These are phyloP conservation scores for Russula ochroleuca DNA, from an alignment of 768 basidiomycete species.

Conservation along the genomic window DNA sequence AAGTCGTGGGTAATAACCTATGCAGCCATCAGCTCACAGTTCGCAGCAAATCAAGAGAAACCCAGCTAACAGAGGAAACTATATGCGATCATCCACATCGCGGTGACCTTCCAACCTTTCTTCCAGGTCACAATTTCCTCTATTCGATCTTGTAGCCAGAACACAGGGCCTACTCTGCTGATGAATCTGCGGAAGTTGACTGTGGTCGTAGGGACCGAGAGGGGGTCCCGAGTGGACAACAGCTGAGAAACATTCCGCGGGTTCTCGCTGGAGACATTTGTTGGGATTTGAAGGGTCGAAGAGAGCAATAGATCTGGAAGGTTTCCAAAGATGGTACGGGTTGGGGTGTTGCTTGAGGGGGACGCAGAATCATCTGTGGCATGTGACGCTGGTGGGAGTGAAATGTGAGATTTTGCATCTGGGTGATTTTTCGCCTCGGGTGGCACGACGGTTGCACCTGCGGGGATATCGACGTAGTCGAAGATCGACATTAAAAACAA, in stretches of 20 bases:
- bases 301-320: conserved; percentile 22
- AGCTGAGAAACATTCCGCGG: conserved; percentile 37
- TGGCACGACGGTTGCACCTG: conserved; percentile 19
- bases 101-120: conserved; percentile 65
- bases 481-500: conserved; percentile 14
- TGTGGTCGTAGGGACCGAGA: conserved; percentile 73
- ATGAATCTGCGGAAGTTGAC: conserved; percentile 81
- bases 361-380: not conserved
- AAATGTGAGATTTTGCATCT: conserved; percentile 7
- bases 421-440: not conserved
- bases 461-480: conserved; percentile 26
- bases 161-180: conserved; percentile 67
- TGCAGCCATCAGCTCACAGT: not conserved
- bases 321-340: conserved; percentile 22
- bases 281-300: conserved; percentile 25
- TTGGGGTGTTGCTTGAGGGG: conserved; percentile 12
- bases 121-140: conserved; percentile 87
- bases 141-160: conserved; percentile 85
- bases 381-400: conserved; percentile 8
- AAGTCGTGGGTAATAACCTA: conserved; percentile 76
- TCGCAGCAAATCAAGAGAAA: not conserved
- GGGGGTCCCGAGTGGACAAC: conserved; percentile 57
- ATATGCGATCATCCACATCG: conserved; percentile 71
- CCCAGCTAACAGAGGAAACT: conserved; percentile 67
- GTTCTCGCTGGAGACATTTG: conserved; percentile 5